Evolutionary conservation across 106 monocot species (phyloP).

Genomic region (Dioscorea zingiberensis): DNA sequence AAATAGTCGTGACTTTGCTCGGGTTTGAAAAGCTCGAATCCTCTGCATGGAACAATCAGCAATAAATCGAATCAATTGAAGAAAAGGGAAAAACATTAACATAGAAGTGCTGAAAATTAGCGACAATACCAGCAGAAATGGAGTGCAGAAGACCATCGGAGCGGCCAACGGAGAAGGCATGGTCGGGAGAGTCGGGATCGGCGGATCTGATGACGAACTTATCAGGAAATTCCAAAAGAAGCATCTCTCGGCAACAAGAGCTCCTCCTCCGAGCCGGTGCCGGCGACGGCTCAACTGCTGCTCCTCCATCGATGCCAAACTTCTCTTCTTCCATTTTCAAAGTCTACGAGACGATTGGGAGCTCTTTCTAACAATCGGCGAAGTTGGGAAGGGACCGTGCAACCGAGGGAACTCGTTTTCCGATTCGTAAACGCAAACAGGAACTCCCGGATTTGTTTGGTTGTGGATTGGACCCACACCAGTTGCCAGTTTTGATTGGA

Average conservation of each 20-base stretch:
- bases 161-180: constrained; percentile 56
- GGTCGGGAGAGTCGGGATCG: constrained; percentile 46
- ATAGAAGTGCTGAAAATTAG: no score
- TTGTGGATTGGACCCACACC: no score
- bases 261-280: not conserved
- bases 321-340: not conserved
- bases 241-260: constrained; percentile 57
- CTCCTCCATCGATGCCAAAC: not conserved
- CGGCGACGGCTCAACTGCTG: not conserved
- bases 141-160: constrained; percentile 46
- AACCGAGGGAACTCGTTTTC: no score
- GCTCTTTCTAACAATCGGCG: no score
- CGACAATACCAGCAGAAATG: constrained; percentile 9
- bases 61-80: not conserved
- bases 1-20: constrained; percentile 48
- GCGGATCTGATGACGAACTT: constrained; percentile 66
- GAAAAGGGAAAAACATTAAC: not conserved
- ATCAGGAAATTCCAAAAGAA: constrained; percentile 64
- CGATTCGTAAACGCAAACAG: no score
- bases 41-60: constrained; percentile 22
- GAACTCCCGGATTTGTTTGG: no score
- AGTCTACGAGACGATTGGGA: no score
- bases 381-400: no score
- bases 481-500: no score
- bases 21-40: constrained; percentile 29